Conservation (phyloP, 768 basidiomycete genomes). For the Russula abietina region DNA sequence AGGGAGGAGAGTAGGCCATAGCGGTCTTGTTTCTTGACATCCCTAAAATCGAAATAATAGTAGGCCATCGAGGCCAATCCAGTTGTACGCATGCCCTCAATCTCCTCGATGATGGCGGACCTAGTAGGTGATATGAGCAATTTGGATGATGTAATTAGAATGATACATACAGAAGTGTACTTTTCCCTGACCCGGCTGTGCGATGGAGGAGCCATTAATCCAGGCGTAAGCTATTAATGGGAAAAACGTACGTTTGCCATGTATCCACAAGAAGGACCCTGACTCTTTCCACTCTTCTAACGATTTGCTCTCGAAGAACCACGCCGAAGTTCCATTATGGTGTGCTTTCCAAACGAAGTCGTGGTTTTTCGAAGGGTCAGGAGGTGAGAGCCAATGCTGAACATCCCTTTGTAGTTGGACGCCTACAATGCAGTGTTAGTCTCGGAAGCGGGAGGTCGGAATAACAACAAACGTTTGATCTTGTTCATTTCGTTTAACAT, state of each 20-base stretch:
- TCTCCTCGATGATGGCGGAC: conserved; percentile 3
- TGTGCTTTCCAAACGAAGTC: background rate
- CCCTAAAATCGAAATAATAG: no score
- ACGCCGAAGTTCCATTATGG: background rate
- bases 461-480: conserved; percentile 1
- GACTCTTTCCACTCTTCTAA: background rate
- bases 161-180: background rate
- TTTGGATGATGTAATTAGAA: no score
- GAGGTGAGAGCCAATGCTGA: background rate
- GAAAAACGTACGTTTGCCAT: conserved; percentile 16
- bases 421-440: background rate
- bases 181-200: conserved; percentile 8
- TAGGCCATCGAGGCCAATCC: no score
- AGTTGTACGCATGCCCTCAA: background rate
- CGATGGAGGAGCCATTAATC: no score
- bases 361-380: conserved; percentile 8
- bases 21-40: no score
- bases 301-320: background rate
- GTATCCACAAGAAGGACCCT: conserved; percentile 3
- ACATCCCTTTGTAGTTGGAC: background rate
- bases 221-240: no score
- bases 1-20: no score
- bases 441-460: background rate
- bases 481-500: background rate
- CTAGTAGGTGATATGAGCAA: background rate